These are phyloP conservation scores for Dillenia turbinata DNA, from an alignment of 164 flowering plant species.

Conservation along the genomic window DNA sequence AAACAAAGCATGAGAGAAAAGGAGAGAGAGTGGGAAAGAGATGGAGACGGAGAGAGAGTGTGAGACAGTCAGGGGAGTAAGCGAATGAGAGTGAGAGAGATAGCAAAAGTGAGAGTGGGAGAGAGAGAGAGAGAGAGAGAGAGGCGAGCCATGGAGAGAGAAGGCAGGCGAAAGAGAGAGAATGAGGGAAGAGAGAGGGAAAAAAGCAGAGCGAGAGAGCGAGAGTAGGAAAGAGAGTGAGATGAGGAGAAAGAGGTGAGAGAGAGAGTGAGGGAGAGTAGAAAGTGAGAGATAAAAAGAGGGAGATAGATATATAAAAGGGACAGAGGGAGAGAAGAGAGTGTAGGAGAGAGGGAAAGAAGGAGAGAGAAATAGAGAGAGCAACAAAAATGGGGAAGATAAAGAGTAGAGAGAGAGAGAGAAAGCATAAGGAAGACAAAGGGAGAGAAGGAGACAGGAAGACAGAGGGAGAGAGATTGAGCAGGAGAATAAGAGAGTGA, in stretches of 20 bases:
- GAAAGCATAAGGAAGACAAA: not conserved
- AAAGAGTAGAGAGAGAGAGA: not conserved
- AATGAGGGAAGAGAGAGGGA: not conserved
- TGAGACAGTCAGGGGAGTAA: no score
- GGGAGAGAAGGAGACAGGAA: not conserved
- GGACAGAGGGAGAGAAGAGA: not conserved
- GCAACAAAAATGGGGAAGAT: no score
- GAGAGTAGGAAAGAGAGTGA: not conserved
- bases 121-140: no score
- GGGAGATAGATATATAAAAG: not conserved
- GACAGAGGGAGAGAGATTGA: no score
- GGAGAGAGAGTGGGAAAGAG: not conserved
- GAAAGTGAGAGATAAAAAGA: not conserved
- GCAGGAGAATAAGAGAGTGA: no score
- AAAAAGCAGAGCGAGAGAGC: not conserved
- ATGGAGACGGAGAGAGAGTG: no score
- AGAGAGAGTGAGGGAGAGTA: not conserved
- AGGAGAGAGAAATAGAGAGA: no score
- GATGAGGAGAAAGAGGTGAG: not conserved
- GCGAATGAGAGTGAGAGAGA: not conserved
- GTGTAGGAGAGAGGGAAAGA: no score
- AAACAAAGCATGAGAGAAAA: not conserved
- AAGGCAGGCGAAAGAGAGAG: not conserved
- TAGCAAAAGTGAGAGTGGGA: not conserved
- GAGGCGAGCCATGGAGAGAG: not conserved